Percentiles rank a stretch among this genome's conserved stretches.
Conservation (phyloP, 768 basidiomycete species). For the Lactarius hengduanensis region DNA sequence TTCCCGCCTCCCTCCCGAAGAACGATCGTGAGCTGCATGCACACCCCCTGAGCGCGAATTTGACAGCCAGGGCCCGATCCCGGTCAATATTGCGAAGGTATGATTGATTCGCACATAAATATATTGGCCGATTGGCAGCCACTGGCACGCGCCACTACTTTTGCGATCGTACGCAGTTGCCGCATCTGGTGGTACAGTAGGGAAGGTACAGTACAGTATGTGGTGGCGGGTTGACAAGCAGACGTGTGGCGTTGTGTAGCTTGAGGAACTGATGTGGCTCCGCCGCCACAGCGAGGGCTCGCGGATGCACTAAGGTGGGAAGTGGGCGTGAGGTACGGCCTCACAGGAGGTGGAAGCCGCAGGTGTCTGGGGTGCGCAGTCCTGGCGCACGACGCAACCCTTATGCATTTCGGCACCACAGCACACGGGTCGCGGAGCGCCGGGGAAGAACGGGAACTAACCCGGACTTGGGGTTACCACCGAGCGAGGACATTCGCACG, state of each 20-base stretch:
- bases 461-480: neutral
- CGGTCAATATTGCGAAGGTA: neutral
- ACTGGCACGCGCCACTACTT: no score
- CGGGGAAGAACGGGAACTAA: neutral
- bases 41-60: neutral
- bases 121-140: neutral
- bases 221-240: neutral
- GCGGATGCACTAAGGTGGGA: neutral
- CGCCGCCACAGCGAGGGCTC: neutral
- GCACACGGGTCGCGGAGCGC: neutral
- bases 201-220: neutral
- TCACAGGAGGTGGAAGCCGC: neutral
- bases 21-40: no score
- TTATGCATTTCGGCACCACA: neutral
- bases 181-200: neutral
- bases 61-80: no score
- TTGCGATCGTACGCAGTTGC: neutral
- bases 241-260: neutral
- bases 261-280: neutral
- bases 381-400: constrained; percentile 1
- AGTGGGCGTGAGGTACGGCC: neutral
- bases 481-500: neutral
- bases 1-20: no score
- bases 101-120: neutral
- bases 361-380: neutral